phyloP scores from a whole-genome alignment of 306 rosid species.

The Gleditsia sinensis region DNA sequence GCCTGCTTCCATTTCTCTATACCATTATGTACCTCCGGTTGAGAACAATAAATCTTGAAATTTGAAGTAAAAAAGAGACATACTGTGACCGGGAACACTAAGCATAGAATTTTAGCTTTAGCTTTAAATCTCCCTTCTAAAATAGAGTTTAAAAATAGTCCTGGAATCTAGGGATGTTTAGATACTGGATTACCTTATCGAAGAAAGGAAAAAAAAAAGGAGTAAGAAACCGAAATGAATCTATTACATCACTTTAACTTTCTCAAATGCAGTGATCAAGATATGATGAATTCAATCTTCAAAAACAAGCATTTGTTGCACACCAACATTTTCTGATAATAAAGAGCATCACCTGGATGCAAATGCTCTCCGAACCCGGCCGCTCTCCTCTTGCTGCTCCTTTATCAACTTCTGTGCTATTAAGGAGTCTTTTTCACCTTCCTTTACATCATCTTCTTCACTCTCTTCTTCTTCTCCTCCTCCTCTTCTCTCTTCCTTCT shows the following conservation, averaged over 20 bases:
- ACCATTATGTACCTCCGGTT: background rate
- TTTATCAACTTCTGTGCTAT: conserved; percentile 64
- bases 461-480: conserved; percentile 38
- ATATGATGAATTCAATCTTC: background rate
- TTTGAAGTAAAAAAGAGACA: background rate
- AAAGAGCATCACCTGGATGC: conserved; percentile 61
- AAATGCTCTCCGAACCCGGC: conserved; percentile 69
- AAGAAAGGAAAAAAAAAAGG: background rate
- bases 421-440: conserved; percentile 73
- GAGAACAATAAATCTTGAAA: background rate
- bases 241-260: background rate
- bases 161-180: background rate
- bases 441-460: conserved; percentile 41
- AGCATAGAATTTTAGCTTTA: background rate
- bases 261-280: background rate
- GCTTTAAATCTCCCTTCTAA: no score
- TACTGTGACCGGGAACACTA: background rate
- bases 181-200: background rate
- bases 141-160: background rate
- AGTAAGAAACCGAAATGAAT: background rate
- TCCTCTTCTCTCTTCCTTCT: conserved; percentile 48
- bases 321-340: background rate
- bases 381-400: conserved; percentile 87
- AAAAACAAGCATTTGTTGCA: background rate
- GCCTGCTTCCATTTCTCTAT: background rate